Base-by-base conservation (phyloP, 768 basidiomycete genomes). In the Imleria badia region DNA sequence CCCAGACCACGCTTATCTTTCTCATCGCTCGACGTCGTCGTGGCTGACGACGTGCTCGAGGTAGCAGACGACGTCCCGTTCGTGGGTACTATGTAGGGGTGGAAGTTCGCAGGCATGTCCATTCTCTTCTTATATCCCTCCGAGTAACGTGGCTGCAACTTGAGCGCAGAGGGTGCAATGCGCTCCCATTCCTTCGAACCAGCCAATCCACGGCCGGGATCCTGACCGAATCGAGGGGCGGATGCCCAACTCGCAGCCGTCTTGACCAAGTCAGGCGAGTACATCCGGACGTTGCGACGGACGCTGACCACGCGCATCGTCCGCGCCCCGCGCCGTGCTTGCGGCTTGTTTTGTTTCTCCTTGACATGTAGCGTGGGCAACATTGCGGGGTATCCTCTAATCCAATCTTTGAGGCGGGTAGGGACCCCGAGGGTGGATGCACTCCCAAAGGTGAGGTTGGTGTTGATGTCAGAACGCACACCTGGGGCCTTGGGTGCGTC, bases 351-450 rank as follows among this genome's bases (percentile, higher is more conserved):
- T 29, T 78, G 72, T 45, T 73, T 73, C 60, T 79, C 78, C 49
- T 72, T 72, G 46, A 81, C 69, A 31, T 77, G 80, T 33, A 89
- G 77, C 44, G 77, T 74, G 1, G 90, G 82, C 5, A 96, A 75
- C 81, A 86, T 91, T 10, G 84, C 69, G 0, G 94, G 93, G 65
- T 98, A 97, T 3, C 90, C 90, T 55, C 88, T 82, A 58, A 96
- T 89, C 91, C 93, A 95, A 60, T 91, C 86, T 63, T 89, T 88
- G 57, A 97, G 84, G n/a, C 91, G 84, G 14, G 84, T 82, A 3
- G 95, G 96, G 10, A 94, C 82, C 3, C 86, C 84, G 6, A 86
- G 78, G 9, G 83, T 75, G 5, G 83, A 75, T 5, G 83, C 79
- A 52, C 81, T 82, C 5, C 76, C 78, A 31, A 78, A 75, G 13